Percentiles rank a stretch among this genome's conserved stretches.
These are phyloP conservation scores for Yamadazyma pseudoaaseri DNA, from an alignment of 1,139 yeast species.

Conservation along the genomic window DNA sequence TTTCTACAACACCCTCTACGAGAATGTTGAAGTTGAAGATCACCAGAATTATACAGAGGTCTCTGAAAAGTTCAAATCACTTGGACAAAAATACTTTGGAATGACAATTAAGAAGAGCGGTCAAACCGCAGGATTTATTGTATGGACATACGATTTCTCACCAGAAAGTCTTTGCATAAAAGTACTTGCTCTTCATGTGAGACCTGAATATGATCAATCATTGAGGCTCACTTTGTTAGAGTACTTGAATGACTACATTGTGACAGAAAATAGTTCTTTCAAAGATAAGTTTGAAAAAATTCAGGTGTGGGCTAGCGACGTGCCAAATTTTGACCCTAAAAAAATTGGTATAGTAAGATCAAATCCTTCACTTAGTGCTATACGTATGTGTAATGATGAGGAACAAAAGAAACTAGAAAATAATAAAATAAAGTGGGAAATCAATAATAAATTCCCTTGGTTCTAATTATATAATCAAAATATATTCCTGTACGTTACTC, in stretches of 20 bases:
- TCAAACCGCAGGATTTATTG: slow-evolving; percentile 27
- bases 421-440: slow-evolving; percentile 42
- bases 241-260: slow-evolving; percentile 16
- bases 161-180: slow-evolving; percentile 24
- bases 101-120: slow-evolving; percentile 21
- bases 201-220: slow-evolving; percentile 15
- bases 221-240: slow-evolving; percentile 23
- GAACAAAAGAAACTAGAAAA: slow-evolving; percentile 24
- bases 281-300: slow-evolving; percentile 18
- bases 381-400: slow-evolving; percentile 22
- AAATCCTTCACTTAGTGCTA: slow-evolving; percentile 40
- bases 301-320: slow-evolving; percentile 40
- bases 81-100: slow-evolving; percentile 33
- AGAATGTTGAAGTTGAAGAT: not conserved
- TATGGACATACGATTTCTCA: slow-evolving; percentile 44
- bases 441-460: slow-evolving; percentile 47
- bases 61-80: slow-evolving; percentile 19
- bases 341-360: slow-evolving; percentile 21
- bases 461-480: slow-evolving; percentile 21
- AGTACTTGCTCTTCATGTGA: slow-evolving; percentile 27
- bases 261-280: slow-evolving; percentile 1
- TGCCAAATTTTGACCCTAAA: slow-evolving; percentile 11
- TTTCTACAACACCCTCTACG: slow-evolving; percentile 29
- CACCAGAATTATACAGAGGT: slow-evolving; percentile 20
- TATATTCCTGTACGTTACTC: too few relatives aligned